A percentile compares a stretch with the other conserved stretches of the same genome.
phyloP scores from a whole-genome alignment of 1,139 yeast species.

The Candida freyschussii region DNA sequence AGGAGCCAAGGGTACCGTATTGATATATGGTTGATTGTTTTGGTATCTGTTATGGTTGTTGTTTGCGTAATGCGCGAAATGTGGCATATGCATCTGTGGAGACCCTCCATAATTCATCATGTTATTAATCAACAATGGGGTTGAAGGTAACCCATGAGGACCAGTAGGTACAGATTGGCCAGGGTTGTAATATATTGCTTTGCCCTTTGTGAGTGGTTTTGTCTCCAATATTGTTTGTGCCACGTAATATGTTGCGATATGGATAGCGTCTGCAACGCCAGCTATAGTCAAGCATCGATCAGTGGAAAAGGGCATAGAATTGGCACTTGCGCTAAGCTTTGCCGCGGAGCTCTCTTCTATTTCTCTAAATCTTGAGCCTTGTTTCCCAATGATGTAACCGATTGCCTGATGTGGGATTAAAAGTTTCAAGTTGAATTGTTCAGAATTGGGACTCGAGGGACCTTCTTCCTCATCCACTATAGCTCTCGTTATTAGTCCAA shows the following conservation, averaged over 20 bases:
- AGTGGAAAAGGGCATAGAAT: slow-evolving; percentile 70
- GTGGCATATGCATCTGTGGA: slow-evolving; percentile 12
- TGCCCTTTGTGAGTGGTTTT: slow-evolving; percentile 46
- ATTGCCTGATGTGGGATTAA: slow-evolving; percentile 77
- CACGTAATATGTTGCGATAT: slow-evolving; percentile 74
- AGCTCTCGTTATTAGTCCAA: slow-evolving; percentile 67
- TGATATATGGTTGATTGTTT: slow-evolving; percentile 2
- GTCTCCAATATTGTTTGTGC: slow-evolving; percentile 63
- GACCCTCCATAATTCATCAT: slow-evolving; percentile 7
- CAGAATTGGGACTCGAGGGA: slow-evolving; percentile 53
- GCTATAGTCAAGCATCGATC: slow-evolving; percentile 68
- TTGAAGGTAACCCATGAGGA: slow-evolving; percentile 11
- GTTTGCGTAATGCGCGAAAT: slow-evolving; percentile 9
- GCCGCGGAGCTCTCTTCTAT: slow-evolving; percentile 85
- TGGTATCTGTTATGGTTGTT: slow-evolving; percentile 1
- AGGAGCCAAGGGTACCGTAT: not conserved
- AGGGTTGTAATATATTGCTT: slow-evolving; percentile 62
- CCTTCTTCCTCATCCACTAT: slow-evolving; percentile 64
- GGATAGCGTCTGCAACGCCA: slow-evolving; percentile 87
- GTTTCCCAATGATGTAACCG: slow-evolving; percentile 80
- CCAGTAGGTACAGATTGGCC: too few species aligned
- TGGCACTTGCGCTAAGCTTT: slow-evolving; percentile 69
- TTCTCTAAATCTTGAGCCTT: slow-evolving; percentile 70
- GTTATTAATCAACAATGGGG: slow-evolving; percentile 10
- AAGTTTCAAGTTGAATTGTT: slow-evolving; percentile 53